Evolutionary conservation across 495 filamentous ascomycete genomes (phyloP).

Genomic region (Immersiella caudata): DNA sequence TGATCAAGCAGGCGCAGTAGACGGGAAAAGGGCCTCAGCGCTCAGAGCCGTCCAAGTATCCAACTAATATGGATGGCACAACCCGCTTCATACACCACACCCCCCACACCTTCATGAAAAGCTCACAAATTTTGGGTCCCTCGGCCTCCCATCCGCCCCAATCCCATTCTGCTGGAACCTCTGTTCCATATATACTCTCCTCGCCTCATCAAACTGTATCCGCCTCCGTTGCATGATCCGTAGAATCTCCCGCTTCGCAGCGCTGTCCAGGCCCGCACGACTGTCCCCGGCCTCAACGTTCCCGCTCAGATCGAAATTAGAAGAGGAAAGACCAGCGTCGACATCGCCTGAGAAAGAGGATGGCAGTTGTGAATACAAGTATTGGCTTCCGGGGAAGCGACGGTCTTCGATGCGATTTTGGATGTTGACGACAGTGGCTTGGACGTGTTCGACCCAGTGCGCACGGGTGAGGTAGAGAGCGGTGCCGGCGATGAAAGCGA

Average conservation of each 20-base stretch:
- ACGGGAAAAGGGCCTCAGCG: not conserved
- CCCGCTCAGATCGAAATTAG: slow-evolving; percentile 73
- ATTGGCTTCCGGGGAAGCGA: slow-evolving; percentile 60
- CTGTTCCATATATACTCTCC: slow-evolving; percentile 79
- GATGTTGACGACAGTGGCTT: slow-evolving; percentile 46
- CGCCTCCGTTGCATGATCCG: slow-evolving; percentile 80
- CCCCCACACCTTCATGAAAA: slow-evolving; percentile 63
- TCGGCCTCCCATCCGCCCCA: slow-evolving; percentile 80
- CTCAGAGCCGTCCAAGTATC: not conserved
- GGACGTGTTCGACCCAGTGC: slow-evolving; percentile 69
- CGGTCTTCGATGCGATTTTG: slow-evolving; percentile 11
- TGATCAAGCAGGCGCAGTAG: too few relatives aligned
- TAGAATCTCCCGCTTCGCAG: slow-evolving; percentile 76
- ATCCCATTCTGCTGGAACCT: slow-evolving; percentile 85
- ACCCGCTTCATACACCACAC: not conserved
- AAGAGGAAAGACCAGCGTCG: slow-evolving; percentile 80
- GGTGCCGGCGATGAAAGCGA: slow-evolving; percentile 60
- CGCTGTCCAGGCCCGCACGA: slow-evolving; percentile 77
- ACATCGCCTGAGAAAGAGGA: slow-evolving; percentile 70
- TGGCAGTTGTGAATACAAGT: slow-evolving; percentile 71
- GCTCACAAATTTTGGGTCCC: slow-evolving; percentile 92
- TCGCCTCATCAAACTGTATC: slow-evolving; percentile 88
- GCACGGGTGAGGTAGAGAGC: slow-evolving; percentile 78
- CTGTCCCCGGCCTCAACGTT: slow-evolving; percentile 79
- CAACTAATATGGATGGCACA: not conserved